Percentiles rank a stretch among this genome's conserved stretches.
Conservation (phyloP, 345 rosid species). For the Lenwebbia sp. region DNA sequence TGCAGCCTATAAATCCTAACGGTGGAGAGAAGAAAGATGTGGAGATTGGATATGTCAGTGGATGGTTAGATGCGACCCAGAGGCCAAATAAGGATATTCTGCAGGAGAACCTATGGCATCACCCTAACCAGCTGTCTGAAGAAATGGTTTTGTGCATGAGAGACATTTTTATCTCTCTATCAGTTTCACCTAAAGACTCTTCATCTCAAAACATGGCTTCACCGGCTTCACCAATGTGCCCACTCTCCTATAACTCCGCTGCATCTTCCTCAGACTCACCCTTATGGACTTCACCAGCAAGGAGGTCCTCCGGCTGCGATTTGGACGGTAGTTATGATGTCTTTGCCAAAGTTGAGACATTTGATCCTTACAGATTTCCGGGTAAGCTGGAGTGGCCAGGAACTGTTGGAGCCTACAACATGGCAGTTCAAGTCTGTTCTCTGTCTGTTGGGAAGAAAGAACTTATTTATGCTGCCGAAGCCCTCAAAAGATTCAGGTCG, state of each 20-base stretch:
- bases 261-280: slow-evolving; percentile 32
- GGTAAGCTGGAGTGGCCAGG: slow-evolving; percentile 31
- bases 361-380: slow-evolving; percentile 38
- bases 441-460: slow-evolving; percentile 57
- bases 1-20: slow-evolving; percentile 20
- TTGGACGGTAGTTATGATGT: slow-evolving; percentile 9
- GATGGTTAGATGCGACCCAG: neutral
- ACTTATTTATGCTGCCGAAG: slow-evolving; percentile 50
- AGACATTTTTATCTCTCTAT: slow-evolving; percentile 46
- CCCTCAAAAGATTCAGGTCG: slow-evolving; percentile 25
- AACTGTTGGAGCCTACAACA: slow-evolving; percentile 30
- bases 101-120: slow-evolving; percentile 31
- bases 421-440: slow-evolving; percentile 46
- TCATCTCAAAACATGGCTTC: slow-evolving; percentile 19
- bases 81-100: slow-evolving; percentile 4
- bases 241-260: slow-evolving; percentile 24
- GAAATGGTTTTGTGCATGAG: slow-evolving; percentile 63
- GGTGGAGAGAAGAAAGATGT: slow-evolving; percentile 11
- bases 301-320: slow-evolving; percentile 8
- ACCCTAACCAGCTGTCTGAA: slow-evolving; percentile 50
- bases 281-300: slow-evolving; percentile 10
- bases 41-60: slow-evolving; percentile 8
- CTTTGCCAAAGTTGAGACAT: slow-evolving; percentile 3
- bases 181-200: slow-evolving; percentile 34
- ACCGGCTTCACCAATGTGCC: slow-evolving; percentile 31